A percentile compares a stretch with the other conserved stretches of the same genome.
phyloP scores from a whole-genome alignment of 1,284 basidiomycete genomes.

The Rhodotorula sp. region DNA sequence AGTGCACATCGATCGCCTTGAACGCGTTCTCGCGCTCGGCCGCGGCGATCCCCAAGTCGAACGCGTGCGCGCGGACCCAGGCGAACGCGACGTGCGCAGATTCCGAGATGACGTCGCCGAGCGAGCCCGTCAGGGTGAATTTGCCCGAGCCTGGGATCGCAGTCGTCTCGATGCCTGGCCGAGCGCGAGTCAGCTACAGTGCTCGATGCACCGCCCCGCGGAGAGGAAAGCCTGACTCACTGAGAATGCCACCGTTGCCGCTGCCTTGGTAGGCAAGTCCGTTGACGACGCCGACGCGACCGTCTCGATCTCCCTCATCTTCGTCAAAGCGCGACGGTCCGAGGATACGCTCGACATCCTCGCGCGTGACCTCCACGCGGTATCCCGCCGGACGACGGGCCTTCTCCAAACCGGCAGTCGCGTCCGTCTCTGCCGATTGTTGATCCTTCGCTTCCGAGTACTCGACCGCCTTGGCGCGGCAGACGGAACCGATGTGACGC shows the following conservation, averaged over 20 bases:
- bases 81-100: slow-evolving; percentile 72
- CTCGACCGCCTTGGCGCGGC: slow-evolving; percentile 82
- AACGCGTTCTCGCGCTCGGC: slow-evolving; percentile 64
- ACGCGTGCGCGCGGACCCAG: slow-evolving; percentile 69
- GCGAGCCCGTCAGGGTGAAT: slow-evolving; percentile 38
- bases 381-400: slow-evolving; percentile 56
- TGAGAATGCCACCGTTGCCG: slow-evolving; percentile 80
- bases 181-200: neutral
- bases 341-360: slow-evolving; percentile 78
- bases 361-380: slow-evolving; percentile 61
- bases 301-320: slow-evolving; percentile 69
- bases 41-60: slow-evolving; percentile 64
- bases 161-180: slow-evolving; percentile 41
- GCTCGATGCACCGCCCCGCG: neutral
- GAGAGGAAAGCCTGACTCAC: slow-evolving; percentile 4
- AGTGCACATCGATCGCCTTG: slow-evolving; percentile 74
- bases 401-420: no score
- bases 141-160: slow-evolving; percentile 37
- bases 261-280: slow-evolving; percentile 84
- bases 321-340: slow-evolving; percentile 77
- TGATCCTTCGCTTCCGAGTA: slow-evolving; percentile 70
- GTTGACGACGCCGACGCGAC: slow-evolving; percentile 68
- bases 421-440: neutral
- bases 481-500: slow-evolving; percentile 78
- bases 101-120: slow-evolving; percentile 78